Evolutionary conservation across 106 monocot species (phyloP), one percentile per base, ranked within the genome.

Genomic region (Dioscorea alata): DNA sequence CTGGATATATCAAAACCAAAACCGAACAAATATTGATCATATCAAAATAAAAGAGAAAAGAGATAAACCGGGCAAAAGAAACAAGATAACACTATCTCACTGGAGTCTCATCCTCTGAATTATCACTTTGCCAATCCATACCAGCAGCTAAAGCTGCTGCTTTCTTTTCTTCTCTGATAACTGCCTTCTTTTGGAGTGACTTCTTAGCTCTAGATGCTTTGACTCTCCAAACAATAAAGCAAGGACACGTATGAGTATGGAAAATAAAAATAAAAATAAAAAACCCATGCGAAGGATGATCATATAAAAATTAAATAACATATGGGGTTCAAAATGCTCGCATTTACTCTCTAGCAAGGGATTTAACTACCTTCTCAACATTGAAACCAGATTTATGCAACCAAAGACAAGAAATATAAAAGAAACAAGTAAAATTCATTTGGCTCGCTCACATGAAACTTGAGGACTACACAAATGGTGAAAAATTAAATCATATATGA

Each of bases 151-250:
- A 60, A 52, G 79, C 71, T 65, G 76, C 88, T 24, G 52, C 64
- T 79, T 76, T 90, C 69, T 73, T 85, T 68, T 88, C 81, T 71
- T 90, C 87, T 33, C 61, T 87, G 9, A 75, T 49, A 59, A 74
- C 79, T 62, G 54, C 80, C 65, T 66, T 78, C 60, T 89, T 82
- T 69, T 71, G 60, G 68, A 89, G 86, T 52, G 61, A 42, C 52
- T 79, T 97, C 75, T 79, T 92, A 64, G 97, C 97, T 83, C 92
- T 77, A 64, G 21, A 66, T 77, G 97, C 92, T 66, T 90, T 99
- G 23, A 64, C 16, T 68, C 90, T 94, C 67, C 19, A 71, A 48
- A 63, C 33, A 49, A 24, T 12, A 42, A 49, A 23, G 20, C 6
- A 42, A 42, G 5, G 42, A 8, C 42, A 42, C 3, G 10, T 42